Evolutionary conservation across 2,329 filamentous ascomycete species (phyloP), one percentile per base, ranked within the genome.

Genomic region (Sarocladium kiliense): DNA sequence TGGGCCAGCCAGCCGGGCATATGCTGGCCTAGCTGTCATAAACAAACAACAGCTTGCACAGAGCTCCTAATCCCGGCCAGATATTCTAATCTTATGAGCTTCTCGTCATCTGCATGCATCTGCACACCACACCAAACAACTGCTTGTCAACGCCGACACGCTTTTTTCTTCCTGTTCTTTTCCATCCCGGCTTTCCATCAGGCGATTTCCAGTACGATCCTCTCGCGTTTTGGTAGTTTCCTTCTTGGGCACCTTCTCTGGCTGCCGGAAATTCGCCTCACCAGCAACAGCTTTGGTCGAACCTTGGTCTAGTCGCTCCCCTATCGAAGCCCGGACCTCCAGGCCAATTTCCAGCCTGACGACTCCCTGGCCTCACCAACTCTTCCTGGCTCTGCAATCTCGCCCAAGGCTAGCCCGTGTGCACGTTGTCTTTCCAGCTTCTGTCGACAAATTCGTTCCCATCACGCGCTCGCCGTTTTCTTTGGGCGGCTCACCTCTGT

Each of bases 11-110:
- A 21, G 4, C 25, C 16, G 30, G 18, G 21, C 23, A 14, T 7
- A 26, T 34, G 39, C 21, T 21, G 27, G 30, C 25, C 30, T n/a
- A 18, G 11, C 47, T 18, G n/a, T 51, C 47, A 51, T 51, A 51
- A 49, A 51, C 47, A 51, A 51, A 51, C 47, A 51, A 51, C 47
- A 27, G 47, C 47, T 51, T 51, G 47, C 47, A 51, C 36, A 51
- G 47, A 36, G 27, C 19, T 32, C 47, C 19, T 36, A 34, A 36
- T 51, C 30, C 30, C 47, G 47, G 27, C 47, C 25, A 47, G 7
- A 36, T 25, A 36, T 34, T 36, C 47, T 51, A 51, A 51, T 51
- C 27, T 36, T 36, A 51, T 18, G 47, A 51, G 27, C n/a, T 30
- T 47, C 47, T 51, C 44, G 27, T 16, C 47, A 36, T 51, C 30